Evolutionary conservation across 306 rosid genomes (phyloP), one percentile per base, ranked within the genome.

Genomic region (Fragaria iinumae): DNA sequence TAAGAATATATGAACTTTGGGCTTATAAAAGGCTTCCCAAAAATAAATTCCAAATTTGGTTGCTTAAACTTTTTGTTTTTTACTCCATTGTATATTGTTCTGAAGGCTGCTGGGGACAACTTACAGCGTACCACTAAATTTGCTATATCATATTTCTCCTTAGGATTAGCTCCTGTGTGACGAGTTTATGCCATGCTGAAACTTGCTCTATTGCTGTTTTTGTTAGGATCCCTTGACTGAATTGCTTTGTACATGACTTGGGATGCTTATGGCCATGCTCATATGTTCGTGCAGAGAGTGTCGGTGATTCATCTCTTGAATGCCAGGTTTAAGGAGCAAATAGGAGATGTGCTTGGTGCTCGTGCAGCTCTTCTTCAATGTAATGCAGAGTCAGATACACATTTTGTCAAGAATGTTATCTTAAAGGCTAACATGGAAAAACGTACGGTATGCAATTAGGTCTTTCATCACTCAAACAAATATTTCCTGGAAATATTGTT

Each of bases 381-480:
- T 57, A 86, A 89, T 70, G 68, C 76, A 75, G 90, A 80, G 75
- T 84, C 86, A 53, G 91, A 88, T 83, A 86, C 91, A 34, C 82
- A 82, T 59, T 90, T 91, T 70, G 88, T 85, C 81, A 85, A 89
- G 65, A 90, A 86, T 80, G 83, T 90, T 71, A 86, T 83, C 56
- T 76, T 83, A 78, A 94, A 84, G 84, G 96, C 97, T 74, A 94
- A 94, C 82, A 90, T 90, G 93, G 98, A 94, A 87, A 94, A 81
- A 80, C 97, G 97, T 60, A 80, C 84, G 96, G 98, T 91, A 87
- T 72, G 86, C 79, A 52, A 77, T 77, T 49, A 68, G 55, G 52
- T 71, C 83, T 80, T 69, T 74, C 76, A 53, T 55, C 29, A 60
- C 50, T 68, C 55, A 60, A 67, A 50, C 78, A 80, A 80, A 69